Percentiles rank a stretch among this genome's conserved stretches.
Evolutionary conservation across 2,329 filamentous ascomycete genomes (phyloP).

Genomic region (Verticillium longisporum): DNA sequence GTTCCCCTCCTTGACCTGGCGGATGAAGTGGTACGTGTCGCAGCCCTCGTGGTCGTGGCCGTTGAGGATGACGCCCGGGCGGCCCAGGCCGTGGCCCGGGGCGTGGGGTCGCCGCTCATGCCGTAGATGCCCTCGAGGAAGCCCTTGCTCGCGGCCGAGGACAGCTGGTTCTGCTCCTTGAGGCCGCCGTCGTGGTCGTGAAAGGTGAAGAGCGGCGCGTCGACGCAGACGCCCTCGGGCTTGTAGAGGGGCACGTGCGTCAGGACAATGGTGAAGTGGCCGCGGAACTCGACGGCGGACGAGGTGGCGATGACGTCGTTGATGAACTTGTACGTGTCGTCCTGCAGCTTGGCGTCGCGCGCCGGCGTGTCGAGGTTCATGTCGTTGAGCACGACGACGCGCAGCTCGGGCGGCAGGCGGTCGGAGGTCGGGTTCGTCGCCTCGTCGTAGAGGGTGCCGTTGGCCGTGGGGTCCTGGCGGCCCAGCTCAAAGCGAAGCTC

Average conservation of each 20-base stretch:
- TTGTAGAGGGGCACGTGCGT: slow-evolving; percentile 94
- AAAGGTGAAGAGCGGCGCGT: slow-evolving; percentile 77
- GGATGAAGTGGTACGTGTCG: slow-evolving; percentile 78
- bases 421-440: slow-evolving; percentile 36
- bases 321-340: slow-evolving; percentile 71
- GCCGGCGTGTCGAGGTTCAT: slow-evolving; percentile 91
- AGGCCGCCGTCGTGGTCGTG: slow-evolving; percentile 63
- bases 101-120: slow-evolving; percentile 57
- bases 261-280: slow-evolving; percentile 73
- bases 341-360: slow-evolving; percentile 57
- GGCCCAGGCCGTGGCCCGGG: slow-evolving; percentile 55
- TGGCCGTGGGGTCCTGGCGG: slow-evolving; percentile 27
- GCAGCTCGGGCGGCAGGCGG: slow-evolving; percentile 59
- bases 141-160: slow-evolving; percentile 60
- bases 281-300: slow-evolving; percentile 51
- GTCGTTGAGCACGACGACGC: slow-evolving; percentile 81
- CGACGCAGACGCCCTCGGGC: slow-evolving; percentile 71
- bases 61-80: slow-evolving; percentile 75
- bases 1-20: slow-evolving; percentile 42
- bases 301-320: slow-evolving; percentile 60
- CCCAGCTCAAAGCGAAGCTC: slow-evolving; percentile 68
- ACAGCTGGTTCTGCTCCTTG: slow-evolving; percentile 88
- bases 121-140: slow-evolving; percentile 84
- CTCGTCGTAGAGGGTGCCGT: slow-evolving; percentile 33
- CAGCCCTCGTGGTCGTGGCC: slow-evolving; percentile 96